Conservation (phyloP, 176 grass and related monocot genomes). For the Eragrostis curvula region DNA sequence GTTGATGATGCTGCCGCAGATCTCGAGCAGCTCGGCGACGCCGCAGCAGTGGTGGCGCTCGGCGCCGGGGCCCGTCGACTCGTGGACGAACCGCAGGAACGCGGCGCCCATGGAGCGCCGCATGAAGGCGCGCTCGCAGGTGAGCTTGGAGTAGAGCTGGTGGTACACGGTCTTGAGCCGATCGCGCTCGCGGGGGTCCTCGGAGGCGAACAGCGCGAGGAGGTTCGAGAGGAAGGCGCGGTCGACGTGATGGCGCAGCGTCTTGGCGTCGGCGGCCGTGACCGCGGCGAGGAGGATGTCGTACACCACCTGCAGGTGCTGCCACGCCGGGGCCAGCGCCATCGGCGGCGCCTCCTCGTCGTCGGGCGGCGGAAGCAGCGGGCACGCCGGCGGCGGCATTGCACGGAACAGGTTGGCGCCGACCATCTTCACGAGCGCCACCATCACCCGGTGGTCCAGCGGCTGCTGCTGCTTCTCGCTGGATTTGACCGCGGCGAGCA, state of each 20-base stretch:
- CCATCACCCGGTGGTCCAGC: slow-evolving; percentile 58
- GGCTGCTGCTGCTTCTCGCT: neutral
- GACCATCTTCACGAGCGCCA: slow-evolving; percentile 63
- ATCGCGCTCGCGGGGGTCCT: slow-evolving; percentile 83
- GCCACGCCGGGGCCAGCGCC: slow-evolving; percentile 59
- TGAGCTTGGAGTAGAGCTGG: slow-evolving; percentile 80
- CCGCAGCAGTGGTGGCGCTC: slow-evolving; percentile 43
- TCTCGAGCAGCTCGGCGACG: slow-evolving; percentile 76
- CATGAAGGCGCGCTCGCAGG: slow-evolving; percentile 75
- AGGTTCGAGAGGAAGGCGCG: slow-evolving; percentile 62
- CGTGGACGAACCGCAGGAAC: slow-evolving; percentile 52
- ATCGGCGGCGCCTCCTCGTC: slow-evolving; percentile 47
- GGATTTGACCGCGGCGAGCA: slow-evolving; percentile 57
- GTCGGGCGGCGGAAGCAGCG: slow-evolving; percentile 17
- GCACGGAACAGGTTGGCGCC: slow-evolving; percentile 77
- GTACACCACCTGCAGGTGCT: slow-evolving; percentile 65
- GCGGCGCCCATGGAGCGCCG: slow-evolving; percentile 60
- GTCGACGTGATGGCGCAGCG: slow-evolving; percentile 64
- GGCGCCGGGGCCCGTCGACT: neutral
- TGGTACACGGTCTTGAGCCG: slow-evolving; percentile 77
- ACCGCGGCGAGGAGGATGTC: slow-evolving; percentile 65
- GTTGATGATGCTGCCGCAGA: slow-evolving; percentile 92
- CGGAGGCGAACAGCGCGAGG: slow-evolving; percentile 64
- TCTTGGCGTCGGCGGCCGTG: slow-evolving; percentile 20
- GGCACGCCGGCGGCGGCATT: slow-evolving; percentile 55